A percentile compares a stretch with the other conserved stretches of the same genome.
Conservation (phyloP, 2,329 filamentous ascomycete species). For the Cladorrhinum sp. region DNA sequence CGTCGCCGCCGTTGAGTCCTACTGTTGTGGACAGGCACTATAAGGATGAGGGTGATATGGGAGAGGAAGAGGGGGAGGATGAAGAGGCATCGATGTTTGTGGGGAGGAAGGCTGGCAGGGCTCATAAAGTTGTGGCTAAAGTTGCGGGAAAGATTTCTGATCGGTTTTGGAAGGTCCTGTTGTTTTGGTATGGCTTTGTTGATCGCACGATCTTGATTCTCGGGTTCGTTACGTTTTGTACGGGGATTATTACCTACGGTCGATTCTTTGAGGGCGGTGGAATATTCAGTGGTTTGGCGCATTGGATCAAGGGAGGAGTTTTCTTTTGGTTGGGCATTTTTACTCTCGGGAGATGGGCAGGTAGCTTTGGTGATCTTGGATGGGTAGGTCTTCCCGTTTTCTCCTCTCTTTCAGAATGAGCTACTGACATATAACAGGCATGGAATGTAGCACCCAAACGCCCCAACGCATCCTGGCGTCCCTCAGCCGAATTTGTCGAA, state of each 20-base stretch:
- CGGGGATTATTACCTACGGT: conserved; percentile 72
- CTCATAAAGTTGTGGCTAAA: conserved; percentile 51
- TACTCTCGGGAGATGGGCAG: conserved; percentile 84
- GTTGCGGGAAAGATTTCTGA: conserved; percentile 55
- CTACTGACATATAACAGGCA: conserved; percentile 44
- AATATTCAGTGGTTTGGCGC: conserved; percentile 82
- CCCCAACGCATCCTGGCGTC: conserved; percentile 60
- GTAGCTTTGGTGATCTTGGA: conserved; percentile 83
- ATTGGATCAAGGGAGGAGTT: conserved; percentile 91
- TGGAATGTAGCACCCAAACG: conserved; percentile 78
- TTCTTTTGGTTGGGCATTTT: conserved; percentile 92
- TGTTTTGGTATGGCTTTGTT: conserved; percentile 61
- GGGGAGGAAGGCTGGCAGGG: conserved; percentile 46
- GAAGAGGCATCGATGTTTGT: conserved; percentile 36
- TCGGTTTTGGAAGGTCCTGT: conserved; percentile 55
- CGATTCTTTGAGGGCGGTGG: conserved; percentile 72
- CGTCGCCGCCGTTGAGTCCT: conserved; percentile 52
- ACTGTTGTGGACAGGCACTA: conserved; percentile 35
- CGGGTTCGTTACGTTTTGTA: conserved; percentile 69
- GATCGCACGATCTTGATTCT: conserved; percentile 76
- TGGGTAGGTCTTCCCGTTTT: conserved; percentile 54
- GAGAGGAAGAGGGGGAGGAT: conserved; percentile 43
- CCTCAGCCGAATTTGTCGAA: conserved; percentile 85
- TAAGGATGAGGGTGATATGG: conserved; percentile 46
- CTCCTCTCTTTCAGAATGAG: not conserved